Percentiles rank a stretch among this genome's conserved stretches.
Conservation (phyloP, 805 yeast genomes). For the Hanseniaspora meyeri region DNA sequence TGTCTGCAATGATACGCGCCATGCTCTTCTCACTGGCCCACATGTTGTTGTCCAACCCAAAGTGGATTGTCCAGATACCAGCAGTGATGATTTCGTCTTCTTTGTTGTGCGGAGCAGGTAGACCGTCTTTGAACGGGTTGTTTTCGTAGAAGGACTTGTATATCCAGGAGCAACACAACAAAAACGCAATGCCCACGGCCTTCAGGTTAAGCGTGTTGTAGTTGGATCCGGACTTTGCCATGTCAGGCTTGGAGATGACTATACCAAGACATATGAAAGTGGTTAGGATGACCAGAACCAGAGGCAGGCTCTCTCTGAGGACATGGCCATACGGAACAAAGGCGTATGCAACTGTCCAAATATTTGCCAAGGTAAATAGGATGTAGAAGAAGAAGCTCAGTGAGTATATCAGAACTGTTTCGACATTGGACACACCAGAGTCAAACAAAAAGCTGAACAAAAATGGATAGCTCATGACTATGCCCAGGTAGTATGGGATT, state of each 20-base stretch:
- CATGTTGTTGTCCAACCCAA: constrained; percentile 93
- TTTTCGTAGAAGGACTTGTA: constrained; percentile 19
- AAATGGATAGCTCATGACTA: constrained; percentile 52
- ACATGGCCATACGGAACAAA: constrained; percentile 91
- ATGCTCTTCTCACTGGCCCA: constrained; percentile 92
- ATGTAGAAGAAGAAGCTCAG: constrained; percentile 39
- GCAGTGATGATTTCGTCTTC: constrained; percentile 67
- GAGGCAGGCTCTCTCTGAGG: constrained; percentile 78
- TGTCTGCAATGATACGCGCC: constrained; percentile 68
- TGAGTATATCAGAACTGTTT: constrained; percentile 44
- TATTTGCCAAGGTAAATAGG: constrained; percentile 61
- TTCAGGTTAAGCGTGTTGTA: background rate
- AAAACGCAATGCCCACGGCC: constrained; percentile 10
- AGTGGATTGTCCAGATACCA: constrained; percentile 97
- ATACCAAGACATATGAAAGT: constrained; percentile 43
- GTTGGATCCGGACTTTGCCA: background rate
- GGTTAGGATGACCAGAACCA: constrained; percentile 50
- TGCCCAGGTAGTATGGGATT: constrained; percentile 46
- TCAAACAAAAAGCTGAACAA: constrained; percentile 42
- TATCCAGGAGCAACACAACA: constrained; percentile 17
- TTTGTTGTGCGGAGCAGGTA: constrained; percentile 58
- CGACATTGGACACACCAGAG: constrained; percentile 26
- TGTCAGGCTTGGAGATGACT: constrained; percentile 13
- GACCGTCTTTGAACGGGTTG: constrained; percentile 25
- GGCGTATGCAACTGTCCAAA: constrained; percentile 97